phyloP scores from a whole-genome alignment of 305 asterid species.

The Rubia peregrina region DNA sequence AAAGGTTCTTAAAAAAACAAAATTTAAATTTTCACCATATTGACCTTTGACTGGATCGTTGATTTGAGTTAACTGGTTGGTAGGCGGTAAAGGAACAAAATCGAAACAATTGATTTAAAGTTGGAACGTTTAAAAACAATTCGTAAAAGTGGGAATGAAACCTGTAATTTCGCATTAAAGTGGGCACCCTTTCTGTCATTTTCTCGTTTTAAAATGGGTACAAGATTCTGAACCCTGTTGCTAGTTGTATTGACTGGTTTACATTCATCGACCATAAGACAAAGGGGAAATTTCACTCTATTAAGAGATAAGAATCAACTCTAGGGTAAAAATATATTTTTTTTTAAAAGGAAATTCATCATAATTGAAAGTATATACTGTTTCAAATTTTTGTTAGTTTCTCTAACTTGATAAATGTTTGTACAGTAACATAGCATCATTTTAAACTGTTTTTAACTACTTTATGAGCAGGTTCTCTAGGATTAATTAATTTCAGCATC shows the following conservation, averaged over 20 bases:
- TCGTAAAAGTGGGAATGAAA: too few species aligned
- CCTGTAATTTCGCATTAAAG: too few species aligned
- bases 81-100: too few species aligned
- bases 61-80: too few species aligned
- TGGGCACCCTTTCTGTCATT: too few species aligned
- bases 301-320: neutral
- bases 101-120: too few species aligned
- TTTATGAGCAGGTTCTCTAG: neutral
- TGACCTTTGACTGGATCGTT: too few species aligned
- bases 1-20: too few species aligned
- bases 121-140: too few species aligned
- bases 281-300: neutral
- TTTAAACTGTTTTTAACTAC: neutral
- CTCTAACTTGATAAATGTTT: neutral
- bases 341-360: neutral
- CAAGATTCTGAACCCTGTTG: neutral
- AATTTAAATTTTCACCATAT: too few species aligned
- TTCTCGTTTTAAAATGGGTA: too few species aligned
- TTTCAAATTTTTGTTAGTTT: neutral
- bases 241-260: neutral
- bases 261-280: neutral
- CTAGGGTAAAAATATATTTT: neutral
- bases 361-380: neutral
- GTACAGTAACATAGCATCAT: neutral
- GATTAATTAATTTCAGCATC: neutral